A percentile compares a stretch with the other conserved stretches of the same genome.
phyloP scores from a whole-genome alignment of 257 asterid species.

The Gentiana macrophylla region DNA sequence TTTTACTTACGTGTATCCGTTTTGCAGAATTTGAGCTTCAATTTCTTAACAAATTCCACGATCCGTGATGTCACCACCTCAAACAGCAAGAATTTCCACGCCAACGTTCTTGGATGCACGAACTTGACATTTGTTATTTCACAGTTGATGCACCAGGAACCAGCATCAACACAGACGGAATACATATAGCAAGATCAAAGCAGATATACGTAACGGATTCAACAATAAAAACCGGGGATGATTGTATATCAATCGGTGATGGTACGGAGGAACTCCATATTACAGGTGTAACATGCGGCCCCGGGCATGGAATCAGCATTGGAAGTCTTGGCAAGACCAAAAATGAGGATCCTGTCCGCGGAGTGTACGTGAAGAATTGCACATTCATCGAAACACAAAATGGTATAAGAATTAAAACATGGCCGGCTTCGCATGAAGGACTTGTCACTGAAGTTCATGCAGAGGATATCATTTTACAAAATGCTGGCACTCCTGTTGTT shows the following conservation, averaged over 20 bases:
- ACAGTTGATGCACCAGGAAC: not conserved
- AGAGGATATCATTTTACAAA: conserved; percentile 3
- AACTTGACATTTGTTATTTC: not conserved
- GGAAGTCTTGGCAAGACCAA: conserved; percentile 7
- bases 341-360: conserved; percentile 3
- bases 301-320: conserved; percentile 9
- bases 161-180: conserved; percentile 5
- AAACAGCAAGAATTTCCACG: conserved; percentile 6
- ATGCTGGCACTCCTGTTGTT: conserved; percentile 3
- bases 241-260: conserved; percentile 4
- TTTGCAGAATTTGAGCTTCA: not conserved
- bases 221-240: conserved; percentile 1
- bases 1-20: not conserved
- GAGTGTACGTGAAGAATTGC: conserved; percentile 4
- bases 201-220: not conserved
- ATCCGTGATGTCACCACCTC: conserved; percentile 2
- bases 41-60: not conserved
- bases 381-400: conserved; percentile 4
- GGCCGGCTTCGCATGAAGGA: not conserved
- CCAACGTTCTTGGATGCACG: not conserved
- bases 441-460: not conserved
- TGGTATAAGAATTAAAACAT: conserved; percentile 9
- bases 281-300: not conserved
- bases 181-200: conserved; percentile 2
- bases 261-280: not conserved